Base-by-base conservation (phyloP, 2,329 filamentous ascomycete genomes). In the Diaporthe helianthi region DNA sequence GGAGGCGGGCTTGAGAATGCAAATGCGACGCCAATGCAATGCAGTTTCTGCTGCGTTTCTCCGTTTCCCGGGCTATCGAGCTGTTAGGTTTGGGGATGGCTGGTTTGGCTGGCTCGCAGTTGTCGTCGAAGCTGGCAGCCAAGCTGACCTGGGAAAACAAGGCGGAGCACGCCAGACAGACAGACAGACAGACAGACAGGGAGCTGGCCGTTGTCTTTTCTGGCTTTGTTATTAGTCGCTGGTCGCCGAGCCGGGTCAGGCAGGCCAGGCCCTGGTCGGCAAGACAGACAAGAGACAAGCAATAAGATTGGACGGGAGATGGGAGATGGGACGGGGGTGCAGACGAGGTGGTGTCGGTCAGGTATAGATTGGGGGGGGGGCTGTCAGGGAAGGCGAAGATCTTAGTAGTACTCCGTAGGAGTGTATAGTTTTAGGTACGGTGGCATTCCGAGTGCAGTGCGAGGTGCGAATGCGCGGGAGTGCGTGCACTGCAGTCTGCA, bases 291-390 rank as follows among this genome's bases (percentile, higher is more conserved):
- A 63, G 64, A 58, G 65, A 58, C 41, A 38, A 67, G 52, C 52
- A 67, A 51, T 51, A 51, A 38, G 26, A 58, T 58, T 38, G 65
- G 51, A 47, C 65, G 65, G 52, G 44, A 67, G 41, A 38, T 31
- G 29, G 41, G 46, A 51, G 65, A 52, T 67, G 65, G 52, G 65
- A 67, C 65, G 52, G 51, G 64, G 31, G 53, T n/a, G 46, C 46
- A 46, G 52, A 33, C 49, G 53, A 55, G 44, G 65, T 58, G 44
- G 52, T 67, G 65, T 49, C 41, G 52, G 65, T 67, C 65, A 58
- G 65, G 65, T 67, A 58, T 67, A 67, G 65, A 67, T 67, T 67
- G 52, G 31, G 49, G 61, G 31, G 41, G 41, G n/a, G n/a, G 33
- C 33, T 67, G 65, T 58, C 65, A 67, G 65, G 65, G 52, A 67